A percentile compares a stretch with the other conserved stretches of the same genome.
Conservation (phyloP, 1,284 basidiomycete species). For the Leccinum fuscescens region DNA sequence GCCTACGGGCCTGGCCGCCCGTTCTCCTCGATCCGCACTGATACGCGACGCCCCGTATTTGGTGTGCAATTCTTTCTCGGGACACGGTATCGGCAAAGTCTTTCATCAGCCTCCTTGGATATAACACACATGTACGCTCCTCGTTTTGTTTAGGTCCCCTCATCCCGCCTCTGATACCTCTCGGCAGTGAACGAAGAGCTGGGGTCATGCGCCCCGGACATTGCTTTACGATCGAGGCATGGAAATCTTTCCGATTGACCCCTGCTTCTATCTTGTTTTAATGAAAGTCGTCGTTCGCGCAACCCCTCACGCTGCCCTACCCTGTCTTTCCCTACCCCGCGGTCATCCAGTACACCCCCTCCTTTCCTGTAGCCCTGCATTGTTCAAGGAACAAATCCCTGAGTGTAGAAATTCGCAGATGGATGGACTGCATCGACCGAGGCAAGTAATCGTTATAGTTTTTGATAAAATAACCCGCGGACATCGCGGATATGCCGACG, state of each 20-base stretch:
- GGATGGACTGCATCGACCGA: slow-evolving; percentile 87
- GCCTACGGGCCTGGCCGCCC: slow-evolving; percentile 76
- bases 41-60: slow-evolving; percentile 49
- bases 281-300: not conserved
- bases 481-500: not conserved
- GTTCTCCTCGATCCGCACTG: slow-evolving; percentile 70
- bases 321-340: too few species aligned
- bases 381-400: slow-evolving; percentile 68
- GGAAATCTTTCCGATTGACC: slow-evolving; percentile 5
- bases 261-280: not conserved
- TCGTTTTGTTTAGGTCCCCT: not conserved
- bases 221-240: slow-evolving; percentile 86
- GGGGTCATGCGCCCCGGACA: slow-evolving; percentile 79
- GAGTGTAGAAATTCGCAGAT: slow-evolving; percentile 78
- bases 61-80: slow-evolving; percentile 74
- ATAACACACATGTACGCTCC: slow-evolving; percentile 58
- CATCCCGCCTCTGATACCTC: slow-evolving; percentile 27
- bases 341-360: too few species aligned
- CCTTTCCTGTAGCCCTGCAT: slow-evolving; percentile 60
- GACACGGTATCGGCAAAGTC: slow-evolving; percentile 83
- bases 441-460: slow-evolving; percentile 39
- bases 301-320: not conserved
- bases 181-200: slow-evolving; percentile 72
- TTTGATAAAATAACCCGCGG: not conserved
- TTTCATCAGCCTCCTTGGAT: slow-evolving; percentile 90